Evolutionary conservation across 2,329 filamentous ascomycete species (phyloP).

Genomic region (Talaromyces rugulosus): DNA sequence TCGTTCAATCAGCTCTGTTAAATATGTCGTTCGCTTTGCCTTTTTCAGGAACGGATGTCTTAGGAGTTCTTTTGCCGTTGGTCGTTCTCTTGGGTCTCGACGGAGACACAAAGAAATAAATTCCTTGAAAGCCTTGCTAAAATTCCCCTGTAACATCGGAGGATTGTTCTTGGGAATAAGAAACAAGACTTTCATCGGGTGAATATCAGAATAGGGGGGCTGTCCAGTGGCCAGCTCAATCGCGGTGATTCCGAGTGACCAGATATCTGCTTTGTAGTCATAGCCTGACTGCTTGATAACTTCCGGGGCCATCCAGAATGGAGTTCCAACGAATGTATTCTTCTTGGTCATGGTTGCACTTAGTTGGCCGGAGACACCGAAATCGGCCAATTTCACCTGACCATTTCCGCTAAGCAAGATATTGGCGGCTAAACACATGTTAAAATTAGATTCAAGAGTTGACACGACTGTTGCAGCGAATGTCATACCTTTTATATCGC

Average conservation of each 20-base stretch:
- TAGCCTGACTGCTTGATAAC: slow-evolving; percentile 98
- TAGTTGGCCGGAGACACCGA: slow-evolving; percentile 92
- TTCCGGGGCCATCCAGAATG: slow-evolving; percentile 99
- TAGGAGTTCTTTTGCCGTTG: slow-evolving; percentile 78
- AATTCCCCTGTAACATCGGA: slow-evolving; percentile 74
- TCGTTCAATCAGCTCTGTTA: slow-evolving; percentile 92
- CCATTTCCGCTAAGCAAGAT: slow-evolving; percentile 83
- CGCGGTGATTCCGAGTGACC: slow-evolving; percentile 92
- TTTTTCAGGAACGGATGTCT: slow-evolving; percentile 86
- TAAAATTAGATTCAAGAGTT: neutral
- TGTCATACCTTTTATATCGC: slow-evolving; percentile 86
- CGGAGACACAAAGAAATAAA: slow-evolving; percentile 80
- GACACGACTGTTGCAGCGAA: neutral
- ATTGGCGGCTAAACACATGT: slow-evolving; percentile 67
- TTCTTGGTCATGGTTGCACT: slow-evolving; percentile 99
- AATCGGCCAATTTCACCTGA: slow-evolving; percentile 95
- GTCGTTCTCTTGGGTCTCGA: slow-evolving; percentile 83
- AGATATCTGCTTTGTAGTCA: slow-evolving; percentile 96
- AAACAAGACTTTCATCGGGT: slow-evolving; percentile 97
- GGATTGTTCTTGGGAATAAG: slow-evolving; percentile 93
- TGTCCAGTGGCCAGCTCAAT: slow-evolving; percentile 88
- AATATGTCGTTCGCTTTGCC: slow-evolving; percentile 92
- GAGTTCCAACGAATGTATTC: slow-evolving; percentile 96
- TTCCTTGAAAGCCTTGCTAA: slow-evolving; percentile 77
- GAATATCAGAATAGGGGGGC: slow-evolving; percentile 91